A percentile compares a stretch with the other conserved stretches of the same genome.
Conservation (phyloP, 2,329 filamentous ascomycete species). For the Exophiala viscosa region DNA sequence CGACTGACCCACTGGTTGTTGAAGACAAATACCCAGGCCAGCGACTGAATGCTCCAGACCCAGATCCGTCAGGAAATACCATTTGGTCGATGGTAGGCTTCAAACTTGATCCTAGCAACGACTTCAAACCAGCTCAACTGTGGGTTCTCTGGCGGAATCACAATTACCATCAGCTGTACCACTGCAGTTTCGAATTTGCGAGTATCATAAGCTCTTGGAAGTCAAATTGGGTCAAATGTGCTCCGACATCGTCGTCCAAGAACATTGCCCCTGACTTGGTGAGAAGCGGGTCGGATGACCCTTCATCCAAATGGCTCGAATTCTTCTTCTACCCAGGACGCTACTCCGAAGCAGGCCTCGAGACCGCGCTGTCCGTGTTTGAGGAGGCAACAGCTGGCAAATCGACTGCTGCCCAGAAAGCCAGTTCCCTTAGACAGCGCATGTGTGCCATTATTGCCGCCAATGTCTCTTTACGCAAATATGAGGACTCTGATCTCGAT, state of each 20-base stretch:
- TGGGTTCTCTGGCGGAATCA: slow-evolving; percentile 87
- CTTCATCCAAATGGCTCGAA: slow-evolving; percentile 79
- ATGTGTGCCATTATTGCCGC: slow-evolving; percentile 20
- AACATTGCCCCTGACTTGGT: slow-evolving; percentile 50
- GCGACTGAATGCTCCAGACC: slow-evolving; percentile 63
- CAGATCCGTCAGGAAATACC: slow-evolving; percentile 61
- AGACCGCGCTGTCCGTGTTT: slow-evolving; percentile 79
- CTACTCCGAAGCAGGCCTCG: slow-evolving; percentile 74
- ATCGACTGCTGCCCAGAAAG: slow-evolving; percentile 33
- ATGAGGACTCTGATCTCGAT: slow-evolving; percentile 70
- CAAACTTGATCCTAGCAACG: slow-evolving; percentile 53
- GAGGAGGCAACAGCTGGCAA: slow-evolving; percentile 54
- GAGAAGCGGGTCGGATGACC: slow-evolving; percentile 63
- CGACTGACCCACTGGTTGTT: slow-evolving; percentile 56
- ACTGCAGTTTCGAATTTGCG: slow-evolving; percentile 67
- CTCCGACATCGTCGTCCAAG: slow-evolving; percentile 47
- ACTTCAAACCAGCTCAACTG: slow-evolving; percentile 56
- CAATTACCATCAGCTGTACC: slow-evolving; percentile 70
- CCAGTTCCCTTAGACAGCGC: slow-evolving; percentile 38
- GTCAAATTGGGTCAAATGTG: slow-evolving; percentile 66
- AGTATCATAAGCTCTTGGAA: slow-evolving; percentile 60
- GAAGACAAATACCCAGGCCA: slow-evolving; percentile 66
- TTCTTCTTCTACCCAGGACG: slow-evolving; percentile 79
- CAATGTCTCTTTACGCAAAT: slow-evolving; percentile 63
- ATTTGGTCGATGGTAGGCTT: slow-evolving; percentile 81